Percentiles rank a stretch among this genome's conserved stretches.
These are phyloP conservation scores for Nidula niveotomentosa DNA, from an alignment of 1,284 basidiomycete genomes.

Conservation along the genomic window DNA sequence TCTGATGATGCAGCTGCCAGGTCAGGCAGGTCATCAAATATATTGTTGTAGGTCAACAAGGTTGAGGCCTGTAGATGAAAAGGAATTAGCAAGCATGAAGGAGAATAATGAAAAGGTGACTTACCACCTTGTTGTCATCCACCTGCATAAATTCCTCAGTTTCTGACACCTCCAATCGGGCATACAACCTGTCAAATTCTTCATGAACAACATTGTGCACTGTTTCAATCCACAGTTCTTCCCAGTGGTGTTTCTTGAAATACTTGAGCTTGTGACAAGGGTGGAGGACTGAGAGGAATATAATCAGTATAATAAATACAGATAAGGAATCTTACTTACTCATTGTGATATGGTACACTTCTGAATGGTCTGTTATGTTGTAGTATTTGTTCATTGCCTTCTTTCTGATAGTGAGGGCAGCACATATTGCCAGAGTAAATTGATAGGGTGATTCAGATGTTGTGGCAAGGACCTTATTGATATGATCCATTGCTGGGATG, in stretches of 20 bases:
- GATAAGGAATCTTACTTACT: constrained; percentile 6
- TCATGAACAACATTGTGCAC: background rate
- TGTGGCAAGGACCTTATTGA: constrained; percentile 12
- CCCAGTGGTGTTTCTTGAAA: constrained; percentile 10
- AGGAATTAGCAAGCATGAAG: background rate
- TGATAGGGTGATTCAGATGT: too few relatives aligned
- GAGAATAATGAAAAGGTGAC: background rate
- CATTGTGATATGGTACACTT: constrained; percentile 19
- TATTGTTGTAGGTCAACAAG: background rate
- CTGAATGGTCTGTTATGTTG: constrained; percentile 18
- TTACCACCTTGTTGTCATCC: background rate
- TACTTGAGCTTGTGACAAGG: constrained; percentile 11
- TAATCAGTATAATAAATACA: constrained; percentile 1
- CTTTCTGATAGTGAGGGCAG: constrained; percentile 17
- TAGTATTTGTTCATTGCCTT: constrained; percentile 26
- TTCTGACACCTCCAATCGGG: background rate
- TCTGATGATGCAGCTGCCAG: background rate
- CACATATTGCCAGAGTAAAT: too few relatives aligned
- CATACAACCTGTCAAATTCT: background rate
- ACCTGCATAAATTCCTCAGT: background rate
- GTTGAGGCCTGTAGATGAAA: background rate
- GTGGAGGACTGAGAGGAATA: constrained; percentile 6
- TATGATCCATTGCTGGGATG: constrained; percentile 26
- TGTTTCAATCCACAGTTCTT: constrained; percentile 9
- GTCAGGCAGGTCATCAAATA: background rate